These are phyloP conservation scores for Hypomontagnella monticulosa DNA, from an alignment of 495 filamentous ascomycete species.

Conservation along the genomic window DNA sequence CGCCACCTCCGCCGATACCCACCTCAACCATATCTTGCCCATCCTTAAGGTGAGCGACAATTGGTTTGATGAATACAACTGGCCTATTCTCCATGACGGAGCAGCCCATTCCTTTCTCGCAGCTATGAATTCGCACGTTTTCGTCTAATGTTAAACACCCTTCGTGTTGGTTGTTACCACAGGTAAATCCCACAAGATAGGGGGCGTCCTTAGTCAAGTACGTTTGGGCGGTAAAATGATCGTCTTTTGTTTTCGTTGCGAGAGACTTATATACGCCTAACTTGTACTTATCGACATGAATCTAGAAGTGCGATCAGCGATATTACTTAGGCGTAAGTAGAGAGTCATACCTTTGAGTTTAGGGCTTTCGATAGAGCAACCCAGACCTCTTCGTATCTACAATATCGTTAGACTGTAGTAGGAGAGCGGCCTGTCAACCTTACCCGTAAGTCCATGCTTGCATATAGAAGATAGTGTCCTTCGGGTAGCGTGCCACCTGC, in stretches of 20 bases:
- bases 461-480: constrained; percentile 83
- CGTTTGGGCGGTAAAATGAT: constrained; percentile 47
- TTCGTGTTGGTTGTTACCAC: constrained; percentile 72
- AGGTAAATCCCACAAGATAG: constrained; percentile 76
- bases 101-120: constrained; percentile 78
- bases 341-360: constrained; percentile 63
- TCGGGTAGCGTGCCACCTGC: constrained; percentile 74
- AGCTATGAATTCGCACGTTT: constrained; percentile 83
- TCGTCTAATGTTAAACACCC: constrained; percentile 76
- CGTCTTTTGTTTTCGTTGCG: constrained; percentile 43
- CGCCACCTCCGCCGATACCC: constrained; percentile 81
- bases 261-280: constrained; percentile 76
- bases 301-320: constrained; percentile 51
- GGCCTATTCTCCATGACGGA: constrained; percentile 60
- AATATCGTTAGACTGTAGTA: not conserved
- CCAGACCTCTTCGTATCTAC: constrained; percentile 86
- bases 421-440: constrained; percentile 2
- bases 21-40: constrained; percentile 74
- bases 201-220: constrained; percentile 66
- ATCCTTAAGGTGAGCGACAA: constrained; percentile 66
- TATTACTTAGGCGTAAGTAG: not conserved
- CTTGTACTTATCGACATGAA: constrained; percentile 88
- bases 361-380: constrained; percentile 77
- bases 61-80: constrained; percentile 80
- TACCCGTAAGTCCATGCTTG: constrained; percentile 92